These are phyloP conservation scores for Xylaria curta DNA, from an alignment of 495 filamentous ascomycete species.

Conservation along the genomic window DNA sequence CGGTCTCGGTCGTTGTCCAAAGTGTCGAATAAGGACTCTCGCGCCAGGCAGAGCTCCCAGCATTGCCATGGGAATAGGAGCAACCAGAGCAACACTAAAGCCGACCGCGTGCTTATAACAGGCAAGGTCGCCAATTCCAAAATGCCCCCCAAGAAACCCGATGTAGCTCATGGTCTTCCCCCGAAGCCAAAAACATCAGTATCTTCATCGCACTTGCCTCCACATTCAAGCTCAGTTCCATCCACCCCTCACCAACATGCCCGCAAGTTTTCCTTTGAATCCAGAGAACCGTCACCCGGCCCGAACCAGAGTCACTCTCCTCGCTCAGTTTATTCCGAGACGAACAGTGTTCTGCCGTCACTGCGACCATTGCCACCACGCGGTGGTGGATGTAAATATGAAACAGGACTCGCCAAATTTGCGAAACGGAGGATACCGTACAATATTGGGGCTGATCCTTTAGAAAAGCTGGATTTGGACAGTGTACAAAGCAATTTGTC, in stretches of 20 bases:
- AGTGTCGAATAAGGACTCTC: constrained; percentile 56
- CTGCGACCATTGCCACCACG: constrained; percentile 59
- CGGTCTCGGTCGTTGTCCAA: constrained; percentile 59
- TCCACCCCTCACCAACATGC: constrained; percentile 92
- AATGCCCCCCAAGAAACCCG: constrained; percentile 56
- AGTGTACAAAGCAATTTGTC: constrained; percentile 70
- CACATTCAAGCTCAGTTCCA: constrained; percentile 88
- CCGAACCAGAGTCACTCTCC: constrained; percentile 80
- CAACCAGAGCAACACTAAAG: constrained; percentile 53
- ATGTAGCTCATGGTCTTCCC: constrained; percentile 39
- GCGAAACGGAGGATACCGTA: constrained; percentile 84
- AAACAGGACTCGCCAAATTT: constrained; percentile 59
- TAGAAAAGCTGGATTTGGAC: constrained; percentile 70
- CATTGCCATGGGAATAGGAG: constrained; percentile 67
- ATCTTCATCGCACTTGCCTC: constrained; percentile 46
- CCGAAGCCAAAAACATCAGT: constrained; percentile 44
- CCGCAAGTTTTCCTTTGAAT: constrained; percentile 81
- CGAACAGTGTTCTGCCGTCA: constrained; percentile 73
- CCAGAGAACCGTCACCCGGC: constrained; percentile 84
- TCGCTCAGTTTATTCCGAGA: constrained; percentile 87
- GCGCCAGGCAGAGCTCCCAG: constrained; percentile 49
- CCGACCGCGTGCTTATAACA: constrained; percentile 62
- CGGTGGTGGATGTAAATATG: constrained; percentile 76
- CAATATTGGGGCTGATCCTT: constrained; percentile 74
- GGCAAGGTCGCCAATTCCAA: constrained; percentile 54